Conservation (phyloP, 139 green algal species). For the Ettlia oleoabundans region DNA sequence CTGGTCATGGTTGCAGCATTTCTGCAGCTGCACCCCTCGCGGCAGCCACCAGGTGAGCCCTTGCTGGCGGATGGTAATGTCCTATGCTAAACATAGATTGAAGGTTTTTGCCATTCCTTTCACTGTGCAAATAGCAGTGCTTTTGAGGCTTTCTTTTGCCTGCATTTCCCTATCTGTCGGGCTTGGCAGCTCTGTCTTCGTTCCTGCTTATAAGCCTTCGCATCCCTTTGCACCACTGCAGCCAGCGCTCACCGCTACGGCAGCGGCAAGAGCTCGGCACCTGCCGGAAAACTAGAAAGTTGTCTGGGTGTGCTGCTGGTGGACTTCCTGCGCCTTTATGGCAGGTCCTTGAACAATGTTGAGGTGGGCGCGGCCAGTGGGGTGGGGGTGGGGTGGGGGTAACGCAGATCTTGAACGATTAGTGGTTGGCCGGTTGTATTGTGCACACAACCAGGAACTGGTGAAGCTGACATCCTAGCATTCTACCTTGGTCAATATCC, state of each 20-base stretch:
- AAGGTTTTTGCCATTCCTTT: not conserved
- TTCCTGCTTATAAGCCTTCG: too few relatives aligned
- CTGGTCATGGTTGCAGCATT: constrained; percentile 91
- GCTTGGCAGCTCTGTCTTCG: too few relatives aligned
- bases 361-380: constrained; percentile 58
- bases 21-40: constrained; percentile 80
- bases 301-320: constrained; percentile 90
- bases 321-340: constrained; percentile 92
- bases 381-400: not conserved
- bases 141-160: too few relatives aligned
- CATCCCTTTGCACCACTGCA: too few relatives aligned
- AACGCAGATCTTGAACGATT: not conserved
- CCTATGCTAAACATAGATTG: not conserved
- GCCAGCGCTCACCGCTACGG: not conserved
- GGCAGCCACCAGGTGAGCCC: constrained; percentile 18
- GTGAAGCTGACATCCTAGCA: not conserved
- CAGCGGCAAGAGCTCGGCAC: constrained; percentile 2
- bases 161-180: not conserved
- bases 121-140: too few relatives aligned
- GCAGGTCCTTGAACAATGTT: constrained; percentile 59
- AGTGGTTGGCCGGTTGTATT: too few relatives aligned
- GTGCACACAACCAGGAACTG: too few relatives aligned
- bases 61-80: not conserved
- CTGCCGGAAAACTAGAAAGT: constrained; percentile 60
- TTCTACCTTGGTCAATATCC: not conserved